Evolutionary conservation across 805 yeast species (phyloP).

Genomic region (Teunomyces barrocoloradensis): DNA sequence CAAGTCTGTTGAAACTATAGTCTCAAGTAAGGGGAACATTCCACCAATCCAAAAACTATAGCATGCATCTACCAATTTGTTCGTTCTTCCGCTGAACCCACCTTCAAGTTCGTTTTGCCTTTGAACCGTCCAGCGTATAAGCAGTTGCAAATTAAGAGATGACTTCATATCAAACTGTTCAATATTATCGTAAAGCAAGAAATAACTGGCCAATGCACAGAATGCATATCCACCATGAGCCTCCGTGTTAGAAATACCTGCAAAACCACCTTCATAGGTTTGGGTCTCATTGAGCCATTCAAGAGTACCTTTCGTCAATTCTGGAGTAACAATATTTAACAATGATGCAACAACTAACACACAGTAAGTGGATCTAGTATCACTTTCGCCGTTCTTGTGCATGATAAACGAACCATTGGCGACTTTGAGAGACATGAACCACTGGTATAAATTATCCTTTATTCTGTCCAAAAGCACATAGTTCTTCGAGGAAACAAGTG

Average conservation of each 20-base stretch:
- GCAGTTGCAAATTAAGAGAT: constrained; percentile 39
- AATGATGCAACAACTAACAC: constrained; percentile 72
- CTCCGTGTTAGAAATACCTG: constrained; percentile 73
- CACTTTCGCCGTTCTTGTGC: constrained; percentile 79
- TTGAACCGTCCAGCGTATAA: constrained; percentile 65
- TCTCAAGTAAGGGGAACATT: constrained; percentile 59
- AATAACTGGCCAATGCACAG: constrained; percentile 72
- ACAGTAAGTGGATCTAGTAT: constrained; percentile 83
- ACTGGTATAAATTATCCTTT: constrained; percentile 47
- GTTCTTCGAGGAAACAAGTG: constrained; percentile 55
- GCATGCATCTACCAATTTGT: constrained; percentile 94
- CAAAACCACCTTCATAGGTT: constrained; percentile 94
- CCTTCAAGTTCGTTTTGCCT: constrained; percentile 78
- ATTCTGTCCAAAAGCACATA: constrained; percentile 24
- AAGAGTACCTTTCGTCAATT: constrained; percentile 49
- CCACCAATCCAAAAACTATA: constrained; percentile 97
- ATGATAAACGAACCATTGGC: constrained; percentile 74
- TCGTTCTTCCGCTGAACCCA: constrained; percentile 86
- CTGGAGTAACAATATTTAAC: constrained; percentile 60
- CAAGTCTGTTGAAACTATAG: constrained; percentile 29
- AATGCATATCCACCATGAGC: constrained; percentile 98
- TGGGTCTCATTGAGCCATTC: constrained; percentile 73
- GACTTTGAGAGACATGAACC: constrained; percentile 66
- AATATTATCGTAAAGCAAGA: constrained; percentile 43
- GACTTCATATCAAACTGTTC: constrained; percentile 14